Evolutionary conservation across 306 rosid genomes (phyloP).

Genomic region (Morella rubra): DNA sequence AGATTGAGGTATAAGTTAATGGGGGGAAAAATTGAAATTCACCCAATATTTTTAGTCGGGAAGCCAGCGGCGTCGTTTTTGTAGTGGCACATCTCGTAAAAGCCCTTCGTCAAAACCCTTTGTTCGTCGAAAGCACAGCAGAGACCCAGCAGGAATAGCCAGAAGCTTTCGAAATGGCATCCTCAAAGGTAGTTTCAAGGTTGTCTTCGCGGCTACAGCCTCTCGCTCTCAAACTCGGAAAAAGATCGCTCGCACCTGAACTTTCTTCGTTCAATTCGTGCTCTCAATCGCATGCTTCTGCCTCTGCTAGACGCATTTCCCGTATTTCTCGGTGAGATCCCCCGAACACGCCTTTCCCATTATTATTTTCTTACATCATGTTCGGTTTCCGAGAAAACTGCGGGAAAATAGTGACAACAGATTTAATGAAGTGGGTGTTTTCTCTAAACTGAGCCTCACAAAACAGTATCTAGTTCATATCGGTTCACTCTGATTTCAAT

Average conservation of each 20-base stretch:
- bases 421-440: neutral
- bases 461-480: neutral
- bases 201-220: slow-evolving; percentile 53
- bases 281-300: slow-evolving; percentile 27
- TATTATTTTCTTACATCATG: neutral
- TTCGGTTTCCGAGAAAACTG: slow-evolving; percentile 4
- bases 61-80: neutral
- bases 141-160: neutral
- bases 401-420: neutral
- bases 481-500: neutral
- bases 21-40: too few relatives aligned
- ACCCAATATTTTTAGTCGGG: too few relatives aligned
- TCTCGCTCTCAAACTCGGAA: slow-evolving; percentile 34
- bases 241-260: slow-evolving; percentile 31
- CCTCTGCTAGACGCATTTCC: slow-evolving; percentile 39
- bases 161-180: slow-evolving; percentile 41
- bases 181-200: slow-evolving; percentile 50
- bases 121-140: neutral
- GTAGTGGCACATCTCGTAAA: neutral
- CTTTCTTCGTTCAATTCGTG: slow-evolving; percentile 35
- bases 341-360: neutral
- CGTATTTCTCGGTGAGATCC: slow-evolving; percentile 53
- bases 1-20: too few relatives aligned
- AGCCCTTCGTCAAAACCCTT: slow-evolving; percentile 3
- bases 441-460: neutral